phyloP scores from a whole-genome alignment of 176 grass and related monocot genomes.

The Neostapfia colusana region DNA sequence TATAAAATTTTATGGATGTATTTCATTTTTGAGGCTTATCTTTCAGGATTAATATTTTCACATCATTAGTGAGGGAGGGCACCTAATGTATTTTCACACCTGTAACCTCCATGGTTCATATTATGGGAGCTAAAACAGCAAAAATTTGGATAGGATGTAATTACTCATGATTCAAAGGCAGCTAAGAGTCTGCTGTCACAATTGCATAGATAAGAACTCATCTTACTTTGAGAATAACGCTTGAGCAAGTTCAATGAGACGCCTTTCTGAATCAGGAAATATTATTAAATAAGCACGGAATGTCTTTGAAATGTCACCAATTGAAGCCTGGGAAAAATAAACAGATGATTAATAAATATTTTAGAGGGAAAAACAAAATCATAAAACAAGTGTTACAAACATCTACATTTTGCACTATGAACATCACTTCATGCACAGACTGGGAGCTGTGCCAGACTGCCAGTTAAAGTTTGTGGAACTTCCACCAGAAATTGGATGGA shows the following conservation, averaged over 20 bases:
- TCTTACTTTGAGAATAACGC: slow-evolving; percentile 90
- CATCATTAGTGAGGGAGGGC: background rate
- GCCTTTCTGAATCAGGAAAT: slow-evolving; percentile 91
- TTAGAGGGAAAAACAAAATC: slow-evolving; percentile 8
- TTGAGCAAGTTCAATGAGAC: slow-evolving; percentile 92
- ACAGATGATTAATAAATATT: slow-evolving; percentile 23
- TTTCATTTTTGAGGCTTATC: background rate
- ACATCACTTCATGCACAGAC: background rate
- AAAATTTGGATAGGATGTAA: background rate
- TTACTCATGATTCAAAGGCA: slow-evolving; percentile 29
- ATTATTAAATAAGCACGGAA: slow-evolving; percentile 96
- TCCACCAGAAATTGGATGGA: slow-evolving; percentile 13
- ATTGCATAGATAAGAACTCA: slow-evolving; percentile 31
- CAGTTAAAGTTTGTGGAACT: slow-evolving; percentile 17
- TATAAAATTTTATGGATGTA: background rate
- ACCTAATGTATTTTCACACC: slow-evolving; percentile 7
- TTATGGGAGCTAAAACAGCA: slow-evolving; percentile 14
- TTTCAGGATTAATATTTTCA: slow-evolving; percentile 17
- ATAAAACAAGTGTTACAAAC: slow-evolving; percentile 6
- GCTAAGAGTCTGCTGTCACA: slow-evolving; percentile 11
- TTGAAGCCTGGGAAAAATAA: slow-evolving; percentile 58
- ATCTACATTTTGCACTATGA: slow-evolving; percentile 6
- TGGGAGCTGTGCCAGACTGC: background rate
- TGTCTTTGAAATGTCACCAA: slow-evolving; percentile 88
- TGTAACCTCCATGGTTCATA: background rate